These are phyloP conservation scores for Aspergillus pseudoviridinutans DNA, from an alignment of 2,329 filamentous ascomycete species.

Conservation along the genomic window DNA sequence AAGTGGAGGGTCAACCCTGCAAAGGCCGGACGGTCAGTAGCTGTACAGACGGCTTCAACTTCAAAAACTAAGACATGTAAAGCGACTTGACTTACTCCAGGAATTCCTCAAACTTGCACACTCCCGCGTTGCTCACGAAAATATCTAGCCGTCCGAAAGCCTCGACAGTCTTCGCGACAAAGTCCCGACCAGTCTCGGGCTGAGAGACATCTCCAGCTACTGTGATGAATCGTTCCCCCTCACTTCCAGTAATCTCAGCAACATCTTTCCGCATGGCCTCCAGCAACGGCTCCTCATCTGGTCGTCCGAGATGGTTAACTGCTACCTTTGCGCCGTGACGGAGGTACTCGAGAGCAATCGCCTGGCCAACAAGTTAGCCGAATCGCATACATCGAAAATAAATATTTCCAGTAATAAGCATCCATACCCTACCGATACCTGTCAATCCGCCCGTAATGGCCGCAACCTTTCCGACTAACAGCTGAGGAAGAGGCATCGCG, in stretches of 20 bases:
- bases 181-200: slow-evolving; percentile 63
- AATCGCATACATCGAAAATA: neutral
- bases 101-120: slow-evolving; percentile 86
- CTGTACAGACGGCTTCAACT: too few species aligned
- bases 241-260: slow-evolving; percentile 20
- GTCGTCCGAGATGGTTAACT: slow-evolving; percentile 68
- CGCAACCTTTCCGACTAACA: slow-evolving; percentile 72
- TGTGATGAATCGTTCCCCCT: slow-evolving; percentile 53
- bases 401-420: neutral
- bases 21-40: neutral
- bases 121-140: slow-evolving; percentile 83
- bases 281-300: slow-evolving; percentile 28
- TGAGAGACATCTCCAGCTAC: slow-evolving; percentile 74
- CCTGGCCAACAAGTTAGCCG: slow-evolving; percentile 31
- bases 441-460: slow-evolving; percentile 85
- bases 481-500: slow-evolving; percentile 34
- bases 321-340: slow-evolving; percentile 73
- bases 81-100: slow-evolving; percentile 55
- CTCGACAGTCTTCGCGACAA: slow-evolving; percentile 64
- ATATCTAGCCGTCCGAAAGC: slow-evolving; percentile 59
- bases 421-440: slow-evolving; percentile 66
- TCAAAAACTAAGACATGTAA: neutral
- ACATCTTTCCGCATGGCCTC: slow-evolving; percentile 29
- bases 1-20: slow-evolving; percentile 62
- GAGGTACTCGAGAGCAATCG: slow-evolving; percentile 76